Conservation (phyloP, 2,329 filamentous ascomycete species). For the Ophiostoma populinum region DNA sequence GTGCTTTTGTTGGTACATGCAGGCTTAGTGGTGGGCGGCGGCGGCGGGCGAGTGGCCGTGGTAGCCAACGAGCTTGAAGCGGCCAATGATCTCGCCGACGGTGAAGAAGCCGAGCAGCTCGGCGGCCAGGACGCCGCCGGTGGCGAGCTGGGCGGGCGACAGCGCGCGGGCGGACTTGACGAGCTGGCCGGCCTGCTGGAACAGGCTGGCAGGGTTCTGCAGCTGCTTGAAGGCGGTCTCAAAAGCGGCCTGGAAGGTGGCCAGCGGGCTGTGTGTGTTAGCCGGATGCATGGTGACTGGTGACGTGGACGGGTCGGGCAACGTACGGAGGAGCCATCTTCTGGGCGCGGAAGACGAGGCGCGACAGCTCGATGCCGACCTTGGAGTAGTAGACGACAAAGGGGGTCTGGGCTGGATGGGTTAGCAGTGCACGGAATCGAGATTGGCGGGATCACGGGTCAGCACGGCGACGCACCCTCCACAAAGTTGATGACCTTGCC, state of each 20-base stretch:
- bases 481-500: conserved; percentile 62
- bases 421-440: too few relatives aligned
- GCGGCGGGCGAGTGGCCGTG: conserved; percentile 41
- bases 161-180: conserved; percentile 44
- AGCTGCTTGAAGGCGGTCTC: conserved; percentile 54
- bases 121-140: conserved; percentile 61
- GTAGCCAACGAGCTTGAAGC: conserved; percentile 92
- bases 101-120: conserved; percentile 96
- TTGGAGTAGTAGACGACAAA: conserved; percentile 81
- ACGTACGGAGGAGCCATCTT: conserved; percentile 93
- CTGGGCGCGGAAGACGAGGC: conserved; percentile 72
- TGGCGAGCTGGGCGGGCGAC: conserved; percentile 50
- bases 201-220: conserved; percentile 47
- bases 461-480: conserved; percentile 67
- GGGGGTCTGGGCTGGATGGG: conserved; percentile 56
- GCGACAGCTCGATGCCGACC: conserved; percentile 73
- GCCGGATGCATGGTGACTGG: not conserved
- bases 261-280: conserved; percentile 40
- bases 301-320: conserved; percentile 10
- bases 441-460: too few relatives aligned
- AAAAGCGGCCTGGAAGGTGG: conserved; percentile 77
- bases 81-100: conserved; percentile 88
- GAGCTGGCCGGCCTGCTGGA: conserved; percentile 26
- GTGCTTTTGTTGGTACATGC: not conserved
- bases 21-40: conserved; percentile 39